phyloP scores from a whole-genome alignment of 2,329 filamentous ascomycete genomes.

The Hymenoscyphus fraxineus region DNA sequence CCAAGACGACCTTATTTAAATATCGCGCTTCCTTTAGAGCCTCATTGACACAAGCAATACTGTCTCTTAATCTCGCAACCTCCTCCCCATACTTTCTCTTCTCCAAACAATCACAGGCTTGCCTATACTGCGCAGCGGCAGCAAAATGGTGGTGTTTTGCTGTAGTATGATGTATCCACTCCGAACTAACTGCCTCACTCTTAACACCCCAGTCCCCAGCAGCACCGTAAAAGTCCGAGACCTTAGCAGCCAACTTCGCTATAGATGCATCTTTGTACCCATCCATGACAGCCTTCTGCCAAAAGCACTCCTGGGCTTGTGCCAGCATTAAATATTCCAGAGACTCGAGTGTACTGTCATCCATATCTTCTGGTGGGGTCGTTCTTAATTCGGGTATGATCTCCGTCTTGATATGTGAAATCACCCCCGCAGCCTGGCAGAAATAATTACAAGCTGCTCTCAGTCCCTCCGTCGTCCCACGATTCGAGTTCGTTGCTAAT shows the following conservation, averaged over 20 bases:
- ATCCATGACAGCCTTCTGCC: slow-evolving; percentile 95
- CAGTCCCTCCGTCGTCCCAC: slow-evolving; percentile 74
- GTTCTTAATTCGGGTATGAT: slow-evolving; percentile 80
- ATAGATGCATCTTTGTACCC: slow-evolving; percentile 89
- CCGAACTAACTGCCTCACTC: slow-evolving; percentile 83
- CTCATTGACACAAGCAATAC: slow-evolving; percentile 76
- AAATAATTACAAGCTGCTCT: slow-evolving; percentile 89
- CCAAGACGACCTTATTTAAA: slow-evolving; percentile 75
- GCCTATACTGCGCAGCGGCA: slow-evolving; percentile 87
- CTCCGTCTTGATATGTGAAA: slow-evolving; percentile 70
- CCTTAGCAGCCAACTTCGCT: slow-evolving; percentile 82
- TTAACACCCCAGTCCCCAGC: slow-evolving; percentile 83
- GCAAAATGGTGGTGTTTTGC: slow-evolving; percentile 98
- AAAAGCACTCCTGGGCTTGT: slow-evolving; percentile 95
- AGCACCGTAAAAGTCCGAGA: slow-evolving; percentile 84
- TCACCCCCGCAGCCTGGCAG: slow-evolving; percentile 78
- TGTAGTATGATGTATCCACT: slow-evolving; percentile 97
- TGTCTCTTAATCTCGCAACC: slow-evolving; percentile 79
- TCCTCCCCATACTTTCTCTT: slow-evolving; percentile 95
- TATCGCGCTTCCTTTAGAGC: slow-evolving; percentile 81
- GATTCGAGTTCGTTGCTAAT: slow-evolving; percentile 76
- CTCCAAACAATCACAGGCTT: slow-evolving; percentile 85
- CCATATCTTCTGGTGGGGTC: slow-evolving; percentile 92
- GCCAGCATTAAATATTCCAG: slow-evolving; percentile 81
- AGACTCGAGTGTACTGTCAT: slow-evolving; percentile 78